phyloP scores from a whole-genome alignment of 352 stramenopile species.

The Pythium folliculosum region DNA sequence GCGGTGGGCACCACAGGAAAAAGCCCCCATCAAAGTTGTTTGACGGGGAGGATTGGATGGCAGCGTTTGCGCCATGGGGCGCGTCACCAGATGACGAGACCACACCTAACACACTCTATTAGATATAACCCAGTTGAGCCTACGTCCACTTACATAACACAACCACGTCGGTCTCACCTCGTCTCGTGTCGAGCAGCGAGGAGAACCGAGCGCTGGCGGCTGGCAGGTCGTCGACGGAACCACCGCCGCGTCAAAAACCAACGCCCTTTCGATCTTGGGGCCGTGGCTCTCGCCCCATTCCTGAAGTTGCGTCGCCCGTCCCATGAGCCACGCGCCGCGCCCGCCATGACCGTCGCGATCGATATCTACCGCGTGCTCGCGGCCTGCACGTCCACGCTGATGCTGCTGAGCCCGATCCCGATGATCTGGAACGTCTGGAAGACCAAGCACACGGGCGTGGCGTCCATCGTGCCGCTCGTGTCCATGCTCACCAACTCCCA shows the following conservation, averaged over 20 bases:
- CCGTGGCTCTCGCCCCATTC: not conserved
- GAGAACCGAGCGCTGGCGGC: too few species aligned
- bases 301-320: not conserved
- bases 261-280: not conserved
- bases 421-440: slow-evolving; percentile 38
- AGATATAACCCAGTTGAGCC: not conserved
- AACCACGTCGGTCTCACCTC: not conserved
- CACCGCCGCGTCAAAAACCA: not conserved
- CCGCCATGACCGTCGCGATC: slow-evolving; percentile 6
- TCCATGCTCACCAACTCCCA: slow-evolving; percentile 41
- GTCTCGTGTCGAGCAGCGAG: too few species aligned
- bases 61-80: slow-evolving; percentile 7
- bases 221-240: not conserved
- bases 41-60: slow-evolving; percentile 6
- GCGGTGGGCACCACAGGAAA: slow-evolving; percentile 1
- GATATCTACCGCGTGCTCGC: slow-evolving; percentile 31
- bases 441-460: slow-evolving; percentile 37
- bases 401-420: slow-evolving; percentile 45
- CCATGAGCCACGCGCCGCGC: not conserved
- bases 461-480: slow-evolving; percentile 40
- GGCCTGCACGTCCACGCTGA: slow-evolving; percentile 32
- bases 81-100: slow-evolving; percentile 3
- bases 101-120: not conserved
- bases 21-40: not conserved
- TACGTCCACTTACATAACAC: not conserved